Evolutionary conservation across 1,284 basidiomycete species (phyloP).

Genomic region (Cutaneotrichosporon sp.): DNA sequence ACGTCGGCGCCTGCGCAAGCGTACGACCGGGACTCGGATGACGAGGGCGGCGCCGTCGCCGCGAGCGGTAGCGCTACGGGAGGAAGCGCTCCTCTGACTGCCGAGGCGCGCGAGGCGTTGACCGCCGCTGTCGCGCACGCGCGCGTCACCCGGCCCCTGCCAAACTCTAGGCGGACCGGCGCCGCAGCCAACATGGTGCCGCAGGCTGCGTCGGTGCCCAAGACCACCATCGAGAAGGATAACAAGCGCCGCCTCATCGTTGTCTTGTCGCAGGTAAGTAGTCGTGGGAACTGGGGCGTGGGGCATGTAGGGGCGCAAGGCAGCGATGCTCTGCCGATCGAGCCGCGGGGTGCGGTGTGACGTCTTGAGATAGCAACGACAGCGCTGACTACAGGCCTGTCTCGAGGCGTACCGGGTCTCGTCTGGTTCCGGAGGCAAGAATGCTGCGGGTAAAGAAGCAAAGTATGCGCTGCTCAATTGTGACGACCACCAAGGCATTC

Average conservation of each 20-base stretch:
- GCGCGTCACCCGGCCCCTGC: constrained; percentile 41
- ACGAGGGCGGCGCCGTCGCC: constrained; percentile 14
- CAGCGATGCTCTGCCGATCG: too few relatives aligned
- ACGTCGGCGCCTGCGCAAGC: not conserved
- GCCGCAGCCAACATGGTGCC: constrained; percentile 41
- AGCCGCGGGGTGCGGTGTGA: too few relatives aligned
- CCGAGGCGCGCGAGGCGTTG: constrained; percentile 15
- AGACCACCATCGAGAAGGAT: constrained; percentile 55
- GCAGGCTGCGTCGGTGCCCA: constrained; percentile 62
- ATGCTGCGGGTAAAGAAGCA: constrained; percentile 61
- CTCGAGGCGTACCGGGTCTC: constrained; percentile 90
- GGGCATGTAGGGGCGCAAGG: too few relatives aligned
- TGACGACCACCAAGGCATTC: constrained; percentile 97
- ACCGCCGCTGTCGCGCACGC: constrained; percentile 25
- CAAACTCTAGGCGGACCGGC: constrained; percentile 25
- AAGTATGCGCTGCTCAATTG: constrained; percentile 98
- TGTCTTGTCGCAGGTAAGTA: constrained; percentile 57
- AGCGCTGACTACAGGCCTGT: constrained; percentile 63
- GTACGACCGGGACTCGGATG: constrained; percentile 4
- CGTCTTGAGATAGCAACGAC: not conserved
- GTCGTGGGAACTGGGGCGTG: not conserved
- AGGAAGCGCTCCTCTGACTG: constrained; percentile 6
- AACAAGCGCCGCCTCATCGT: constrained; percentile 75
- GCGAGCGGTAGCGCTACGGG: constrained; percentile 8
- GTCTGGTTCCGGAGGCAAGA: constrained; percentile 51